phyloP scores from a whole-genome alignment of 805 yeast genomes.

The Candida argentea region DNA sequence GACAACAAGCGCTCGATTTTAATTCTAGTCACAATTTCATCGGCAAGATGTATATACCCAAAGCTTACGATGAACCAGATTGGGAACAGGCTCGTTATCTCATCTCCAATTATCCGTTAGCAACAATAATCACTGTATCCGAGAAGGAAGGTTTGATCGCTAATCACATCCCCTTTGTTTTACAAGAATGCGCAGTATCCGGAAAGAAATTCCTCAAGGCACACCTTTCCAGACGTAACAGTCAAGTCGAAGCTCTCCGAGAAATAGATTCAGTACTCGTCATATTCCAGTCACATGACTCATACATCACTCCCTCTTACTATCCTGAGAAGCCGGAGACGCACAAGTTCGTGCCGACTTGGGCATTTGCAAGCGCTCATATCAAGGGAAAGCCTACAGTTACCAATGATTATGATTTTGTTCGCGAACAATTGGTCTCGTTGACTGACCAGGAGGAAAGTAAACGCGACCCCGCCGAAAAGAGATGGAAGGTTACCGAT shows the following conservation, averaged over 20 bases:
- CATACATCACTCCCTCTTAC: constrained; percentile 51
- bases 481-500: constrained; percentile 43
- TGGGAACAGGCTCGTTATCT: constrained; percentile 31
- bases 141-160: constrained; percentile 34
- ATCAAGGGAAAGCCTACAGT: constrained; percentile 40
- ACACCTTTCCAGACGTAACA: constrained; percentile 45
- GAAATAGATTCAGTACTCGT: constrained; percentile 33
- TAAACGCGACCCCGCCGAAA: constrained; percentile 19
- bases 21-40: not conserved
- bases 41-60: constrained; percentile 31
- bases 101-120: constrained; percentile 41
- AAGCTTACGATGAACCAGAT: constrained; percentile 17
- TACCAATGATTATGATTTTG: constrained; percentile 35
- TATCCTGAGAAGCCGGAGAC: constrained; percentile 46
- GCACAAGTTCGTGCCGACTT: constrained; percentile 59
- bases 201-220: constrained; percentile 37
- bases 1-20: not conserved
- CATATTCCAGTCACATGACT: constrained; percentile 40
- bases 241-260: constrained; percentile 34
- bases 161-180: constrained; percentile 47
- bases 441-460: constrained; percentile 41
- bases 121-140: constrained; percentile 35
- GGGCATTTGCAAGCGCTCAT: constrained; percentile 56
- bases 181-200: constrained; percentile 23
- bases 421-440: constrained; percentile 32